Evolutionary conservation across 345 rosid genomes (phyloP).

Genomic region (Lagerstroemia speciosa): DNA sequence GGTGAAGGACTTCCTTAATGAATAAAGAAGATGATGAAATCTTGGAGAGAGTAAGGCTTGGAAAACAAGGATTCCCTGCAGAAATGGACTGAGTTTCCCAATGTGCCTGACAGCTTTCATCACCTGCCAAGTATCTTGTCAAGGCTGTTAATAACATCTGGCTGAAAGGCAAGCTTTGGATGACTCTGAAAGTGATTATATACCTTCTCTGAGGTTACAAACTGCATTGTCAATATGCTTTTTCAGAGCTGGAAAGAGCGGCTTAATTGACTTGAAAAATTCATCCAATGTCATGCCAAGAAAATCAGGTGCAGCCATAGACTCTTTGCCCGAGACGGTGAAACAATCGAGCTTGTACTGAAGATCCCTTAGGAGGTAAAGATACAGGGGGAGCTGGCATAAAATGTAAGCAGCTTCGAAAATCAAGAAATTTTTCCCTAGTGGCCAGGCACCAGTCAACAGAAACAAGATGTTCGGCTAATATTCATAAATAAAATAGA

Average conservation of each 20-base stretch:
- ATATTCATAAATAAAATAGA: neutral
- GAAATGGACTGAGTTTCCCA: constrained; percentile 51
- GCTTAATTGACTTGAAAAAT: constrained; percentile 35
- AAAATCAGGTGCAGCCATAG: constrained; percentile 26
- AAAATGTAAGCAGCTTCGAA: constrained; percentile 14
- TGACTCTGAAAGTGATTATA: neutral
- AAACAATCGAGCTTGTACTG: constrained; percentile 59
- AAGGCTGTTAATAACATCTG: neutral
- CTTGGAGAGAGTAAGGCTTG: constrained; percentile 31
- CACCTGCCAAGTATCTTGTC: constrained; percentile 31
- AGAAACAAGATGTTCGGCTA: neutral
- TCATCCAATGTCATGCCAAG: constrained; percentile 29
- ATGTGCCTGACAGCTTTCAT: constrained; percentile 47
- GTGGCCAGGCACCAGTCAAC: neutral
- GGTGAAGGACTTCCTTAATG: constrained; percentile 54
- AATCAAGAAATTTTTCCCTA: constrained; percentile 1
- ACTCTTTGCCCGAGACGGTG: constrained; percentile 31
- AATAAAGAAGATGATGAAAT: constrained; percentile 39
- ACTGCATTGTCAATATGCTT: constrained; percentile 45
- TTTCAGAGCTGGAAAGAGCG: constrained; percentile 47
- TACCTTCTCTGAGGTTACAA: constrained; percentile 53
- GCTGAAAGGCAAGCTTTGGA: neutral
- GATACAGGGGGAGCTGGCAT: constrained; percentile 53
- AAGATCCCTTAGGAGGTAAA: constrained; percentile 67
- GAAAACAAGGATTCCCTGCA: constrained; percentile 50